Conservation (phyloP, 2,329 filamentous ascomycete species). For the Sclerotiophoma versabilis region DNA sequence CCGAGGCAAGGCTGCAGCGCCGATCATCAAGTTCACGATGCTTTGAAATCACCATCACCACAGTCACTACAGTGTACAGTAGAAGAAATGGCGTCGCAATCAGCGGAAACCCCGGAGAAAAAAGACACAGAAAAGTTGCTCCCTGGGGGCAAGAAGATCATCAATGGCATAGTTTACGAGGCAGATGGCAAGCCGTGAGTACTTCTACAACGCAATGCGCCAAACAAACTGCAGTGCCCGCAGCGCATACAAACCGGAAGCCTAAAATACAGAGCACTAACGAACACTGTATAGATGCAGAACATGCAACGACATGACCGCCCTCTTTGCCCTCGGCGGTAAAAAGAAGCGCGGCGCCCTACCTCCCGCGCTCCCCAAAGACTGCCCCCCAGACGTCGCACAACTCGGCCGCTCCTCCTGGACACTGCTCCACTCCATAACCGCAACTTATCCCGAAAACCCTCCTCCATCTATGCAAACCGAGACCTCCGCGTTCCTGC, state of each 20-base stretch:
- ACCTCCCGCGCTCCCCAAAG: slow-evolving; percentile 54
- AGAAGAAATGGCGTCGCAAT: slow-evolving; percentile 32
- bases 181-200: slow-evolving; percentile 86
- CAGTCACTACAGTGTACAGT: slow-evolving; percentile 2
- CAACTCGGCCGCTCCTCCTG: slow-evolving; percentile 85
- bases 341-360: slow-evolving; percentile 21
- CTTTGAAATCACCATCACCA: slow-evolving; percentile 29
- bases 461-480: slow-evolving; percentile 74
- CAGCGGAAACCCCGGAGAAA: slow-evolving; percentile 32
- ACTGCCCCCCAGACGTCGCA: slow-evolving; percentile 93
- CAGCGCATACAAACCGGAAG: not conserved
- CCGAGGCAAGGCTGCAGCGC: slow-evolving; percentile 22
- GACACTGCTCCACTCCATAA: slow-evolving; percentile 92
- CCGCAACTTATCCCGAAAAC: slow-evolving; percentile 79
- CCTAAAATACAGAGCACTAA: slow-evolving; percentile 2
- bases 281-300: slow-evolving; percentile 64
- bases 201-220: slow-evolving; percentile 23
- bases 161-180: slow-evolving; percentile 76
- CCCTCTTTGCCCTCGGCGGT: slow-evolving; percentile 60
- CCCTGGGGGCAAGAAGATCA: slow-evolving; percentile 60
- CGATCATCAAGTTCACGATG: slow-evolving; percentile 13
- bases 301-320: slow-evolving; percentile 68
- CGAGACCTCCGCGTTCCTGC: slow-evolving; percentile 80
- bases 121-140: slow-evolving; percentile 36
- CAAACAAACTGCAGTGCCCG: slow-evolving; percentile 1